phyloP scores from a whole-genome alignment of 1,284 basidiomycete species.

The Leccinum pallidistipes region DNA sequence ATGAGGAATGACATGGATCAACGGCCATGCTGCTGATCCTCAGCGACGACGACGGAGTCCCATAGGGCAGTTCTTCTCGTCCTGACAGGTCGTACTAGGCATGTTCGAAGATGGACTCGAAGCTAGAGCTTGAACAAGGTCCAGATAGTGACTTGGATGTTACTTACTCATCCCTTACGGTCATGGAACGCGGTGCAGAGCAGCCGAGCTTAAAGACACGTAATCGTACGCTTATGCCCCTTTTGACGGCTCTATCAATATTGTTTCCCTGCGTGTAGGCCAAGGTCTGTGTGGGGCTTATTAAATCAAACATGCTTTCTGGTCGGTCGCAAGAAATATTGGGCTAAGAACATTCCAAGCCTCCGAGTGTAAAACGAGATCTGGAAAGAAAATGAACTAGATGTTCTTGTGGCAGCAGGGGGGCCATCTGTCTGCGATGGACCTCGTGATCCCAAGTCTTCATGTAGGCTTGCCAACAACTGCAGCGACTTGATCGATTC shows the following conservation, averaged over 20 bases:
- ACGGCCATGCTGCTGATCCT: background rate
- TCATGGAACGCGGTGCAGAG: background rate
- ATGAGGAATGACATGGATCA: background rate
- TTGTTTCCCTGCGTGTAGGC: background rate
- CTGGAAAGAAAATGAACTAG: background rate
- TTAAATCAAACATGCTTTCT: background rate
- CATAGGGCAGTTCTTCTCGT: background rate
- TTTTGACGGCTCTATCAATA: background rate
- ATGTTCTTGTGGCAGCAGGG: background rate
- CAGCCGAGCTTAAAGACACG: background rate
- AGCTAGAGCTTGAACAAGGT: background rate
- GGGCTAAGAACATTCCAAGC: background rate
- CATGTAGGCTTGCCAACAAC: background rate
- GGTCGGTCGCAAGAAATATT: background rate
- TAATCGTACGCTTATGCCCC: background rate
- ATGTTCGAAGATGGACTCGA: background rate
- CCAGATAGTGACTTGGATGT: background rate
- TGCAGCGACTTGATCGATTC: background rate
- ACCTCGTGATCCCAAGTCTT: background rate
- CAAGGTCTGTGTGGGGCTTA: background rate
- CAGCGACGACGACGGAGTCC: background rate
- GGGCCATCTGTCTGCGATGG: background rate
- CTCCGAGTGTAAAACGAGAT: background rate
- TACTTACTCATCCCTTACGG: background rate
- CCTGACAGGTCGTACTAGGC: background rate